phyloP scores from a whole-genome alignment of 495 filamentous ascomycete genomes.

The Penicillium paxilli region DNA sequence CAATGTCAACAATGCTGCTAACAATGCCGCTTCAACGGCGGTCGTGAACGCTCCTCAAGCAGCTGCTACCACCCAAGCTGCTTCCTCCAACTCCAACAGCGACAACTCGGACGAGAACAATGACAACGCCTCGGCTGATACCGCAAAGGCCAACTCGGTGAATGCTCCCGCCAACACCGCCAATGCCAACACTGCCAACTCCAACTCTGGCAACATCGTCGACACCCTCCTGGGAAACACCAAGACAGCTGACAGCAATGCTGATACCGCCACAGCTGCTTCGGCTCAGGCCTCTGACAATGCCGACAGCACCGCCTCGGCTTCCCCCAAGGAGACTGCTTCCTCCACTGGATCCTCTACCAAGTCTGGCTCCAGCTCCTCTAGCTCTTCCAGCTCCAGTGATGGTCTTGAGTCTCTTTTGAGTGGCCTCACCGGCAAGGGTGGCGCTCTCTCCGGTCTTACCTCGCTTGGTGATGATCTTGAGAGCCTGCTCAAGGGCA shows the following conservation, averaged over 20 bases:
- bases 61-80: constrained; percentile 2
- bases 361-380: constrained; percentile 3
- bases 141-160: constrained; percentile 3
- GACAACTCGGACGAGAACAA: background rate
- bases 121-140: background rate
- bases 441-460: constrained; percentile 4
- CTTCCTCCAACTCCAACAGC: background rate
- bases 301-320: background rate
- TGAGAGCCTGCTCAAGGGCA: constrained; percentile 12
- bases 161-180: constrained; percentile 9
- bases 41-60: background rate
- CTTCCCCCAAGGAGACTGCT: constrained; percentile 5
- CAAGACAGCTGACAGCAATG: constrained; percentile 1
- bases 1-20: background rate
- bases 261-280: background rate
- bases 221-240: background rate
- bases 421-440: background rate
- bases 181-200: constrained; percentile 10
- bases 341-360: constrained; percentile 1
- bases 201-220: constrained; percentile 2
- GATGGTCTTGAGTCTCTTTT: constrained; percentile 4
- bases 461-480: constrained; percentile 1
- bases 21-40: constrained; percentile 5
- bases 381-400: background rate
- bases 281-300: background rate